A percentile compares a stretch with the other conserved stretches of the same genome.
Evolutionary conservation across 23 red algal species (phyloP).

Genomic region (Gracilariopsis chorda): DNA sequence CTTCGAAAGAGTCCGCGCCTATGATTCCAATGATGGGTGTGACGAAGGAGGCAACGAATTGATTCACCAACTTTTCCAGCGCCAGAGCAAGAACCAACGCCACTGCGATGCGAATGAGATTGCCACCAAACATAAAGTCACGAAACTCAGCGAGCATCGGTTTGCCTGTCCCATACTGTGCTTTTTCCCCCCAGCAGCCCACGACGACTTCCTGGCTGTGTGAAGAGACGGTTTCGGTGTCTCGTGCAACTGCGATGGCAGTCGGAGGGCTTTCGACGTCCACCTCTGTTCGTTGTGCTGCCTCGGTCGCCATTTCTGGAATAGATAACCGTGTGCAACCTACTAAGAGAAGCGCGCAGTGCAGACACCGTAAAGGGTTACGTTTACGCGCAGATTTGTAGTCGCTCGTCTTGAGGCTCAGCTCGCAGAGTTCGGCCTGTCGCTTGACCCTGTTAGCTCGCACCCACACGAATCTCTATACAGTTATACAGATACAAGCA

Average conservation of each 20-base stretch:
- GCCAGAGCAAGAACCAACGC: slow-evolving; percentile 22
- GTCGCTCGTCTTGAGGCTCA: too few relatives aligned
- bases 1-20: background rate
- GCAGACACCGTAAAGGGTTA: too few relatives aligned
- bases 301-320: too few relatives aligned
- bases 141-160: slow-evolving; percentile 13
- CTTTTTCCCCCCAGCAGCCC: background rate
- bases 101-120: slow-evolving; percentile 29
- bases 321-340: too few relatives aligned
- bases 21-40: slow-evolving; percentile 50
- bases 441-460: too few relatives aligned
- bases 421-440: too few relatives aligned
- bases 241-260: background rate
- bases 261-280: background rate
- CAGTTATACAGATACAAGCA: too few relatives aligned
- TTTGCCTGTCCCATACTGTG: slow-evolving; percentile 10
- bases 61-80: background rate
- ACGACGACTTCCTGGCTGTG: background rate
- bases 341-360: too few relatives aligned
- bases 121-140: slow-evolving; percentile 45
- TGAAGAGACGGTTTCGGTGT: background rate
- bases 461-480: too few relatives aligned
- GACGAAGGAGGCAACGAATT: slow-evolving; percentile 32
- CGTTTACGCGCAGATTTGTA: too few relatives aligned
- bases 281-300: too few relatives aligned